Evolutionary conservation across 331 rosid genomes (phyloP).

Genomic region (Malus hybrid): DNA sequence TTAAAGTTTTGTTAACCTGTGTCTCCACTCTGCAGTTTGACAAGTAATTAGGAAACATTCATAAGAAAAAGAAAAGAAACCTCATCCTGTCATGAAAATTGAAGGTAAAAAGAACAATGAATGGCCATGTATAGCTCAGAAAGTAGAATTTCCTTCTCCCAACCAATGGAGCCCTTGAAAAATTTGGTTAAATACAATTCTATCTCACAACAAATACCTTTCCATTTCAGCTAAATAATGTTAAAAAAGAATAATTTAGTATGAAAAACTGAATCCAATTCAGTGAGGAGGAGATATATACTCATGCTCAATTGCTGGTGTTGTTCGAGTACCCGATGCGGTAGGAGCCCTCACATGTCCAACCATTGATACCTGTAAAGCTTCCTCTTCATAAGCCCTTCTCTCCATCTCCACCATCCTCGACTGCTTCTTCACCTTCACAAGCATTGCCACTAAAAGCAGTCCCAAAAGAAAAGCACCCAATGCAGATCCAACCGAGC

Average conservation of each 20-base stretch:
- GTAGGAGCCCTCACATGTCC: slow-evolving; percentile 94
- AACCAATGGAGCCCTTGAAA: background rate
- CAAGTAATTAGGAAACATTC: background rate
- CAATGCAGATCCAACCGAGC: slow-evolving; percentile 70
- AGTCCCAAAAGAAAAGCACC: slow-evolving; percentile 76
- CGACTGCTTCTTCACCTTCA: slow-evolving; percentile 76
- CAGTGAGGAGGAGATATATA: slow-evolving; percentile 48
- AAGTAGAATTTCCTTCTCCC: background rate
- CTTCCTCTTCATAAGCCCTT: slow-evolving; percentile 92
- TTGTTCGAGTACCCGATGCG: slow-evolving; percentile 59
- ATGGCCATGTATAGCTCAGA: background rate
- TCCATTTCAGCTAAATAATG: slow-evolving; percentile 21
- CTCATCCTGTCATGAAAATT: background rate
- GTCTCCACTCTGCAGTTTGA: background rate
- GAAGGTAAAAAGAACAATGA: background rate
- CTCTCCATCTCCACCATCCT: slow-evolving; percentile 81
- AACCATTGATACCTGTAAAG: slow-evolving; percentile 94
- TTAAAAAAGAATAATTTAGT: slow-evolving; percentile 29
- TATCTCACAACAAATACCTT: background rate
- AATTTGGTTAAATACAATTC: slow-evolving; percentile 16
- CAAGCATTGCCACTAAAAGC: slow-evolving; percentile 88
- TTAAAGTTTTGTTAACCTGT: background rate
- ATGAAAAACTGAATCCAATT: slow-evolving; percentile 2
- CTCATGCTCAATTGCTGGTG: slow-evolving; percentile 54
- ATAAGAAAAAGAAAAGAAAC: too few species aligned